Conservation (phyloP, 2,329 filamentous ascomycete species). For the Talaromyces sp. region DNA sequence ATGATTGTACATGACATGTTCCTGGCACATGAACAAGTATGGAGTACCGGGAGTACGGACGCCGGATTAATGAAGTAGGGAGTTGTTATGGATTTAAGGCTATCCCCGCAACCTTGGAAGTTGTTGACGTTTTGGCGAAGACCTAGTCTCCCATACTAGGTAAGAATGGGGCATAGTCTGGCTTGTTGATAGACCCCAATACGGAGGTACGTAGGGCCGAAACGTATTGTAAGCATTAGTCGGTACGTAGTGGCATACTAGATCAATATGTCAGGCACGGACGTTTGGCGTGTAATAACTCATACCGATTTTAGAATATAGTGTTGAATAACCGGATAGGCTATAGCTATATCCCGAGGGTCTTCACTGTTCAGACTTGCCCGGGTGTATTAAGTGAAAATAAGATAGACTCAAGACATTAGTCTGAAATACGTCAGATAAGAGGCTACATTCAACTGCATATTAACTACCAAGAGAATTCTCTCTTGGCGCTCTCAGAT, state of each 20-base stretch:
- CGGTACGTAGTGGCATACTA: neutral
- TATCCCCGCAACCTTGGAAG: neutral
- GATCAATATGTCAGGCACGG: neutral
- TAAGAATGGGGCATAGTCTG: neutral
- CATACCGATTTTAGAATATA: neutral
- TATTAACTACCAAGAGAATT: neutral
- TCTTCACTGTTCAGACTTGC: neutral
- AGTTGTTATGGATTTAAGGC: neutral
- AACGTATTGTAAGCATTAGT: slow-evolving; percentile 14
- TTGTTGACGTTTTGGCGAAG: no score
- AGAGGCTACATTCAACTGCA: neutral
- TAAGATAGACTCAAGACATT: neutral
- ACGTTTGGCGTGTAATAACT: neutral
- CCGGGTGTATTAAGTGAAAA: neutral
- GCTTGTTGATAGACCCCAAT: neutral
- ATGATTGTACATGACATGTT: no score
- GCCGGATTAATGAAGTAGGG: no score
- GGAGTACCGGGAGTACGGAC: no score
- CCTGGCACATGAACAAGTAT: no score
- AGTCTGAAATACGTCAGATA: neutral
- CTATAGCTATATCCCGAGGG: no score
- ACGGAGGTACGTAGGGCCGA: slow-evolving; percentile 12
- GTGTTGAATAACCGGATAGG: neutral
- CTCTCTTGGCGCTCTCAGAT: neutral
- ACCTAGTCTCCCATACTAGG: neutral